phyloP scores from a whole-genome alignment of 2,329 filamentous ascomycete genomes.

The Metarhizium album region DNA sequence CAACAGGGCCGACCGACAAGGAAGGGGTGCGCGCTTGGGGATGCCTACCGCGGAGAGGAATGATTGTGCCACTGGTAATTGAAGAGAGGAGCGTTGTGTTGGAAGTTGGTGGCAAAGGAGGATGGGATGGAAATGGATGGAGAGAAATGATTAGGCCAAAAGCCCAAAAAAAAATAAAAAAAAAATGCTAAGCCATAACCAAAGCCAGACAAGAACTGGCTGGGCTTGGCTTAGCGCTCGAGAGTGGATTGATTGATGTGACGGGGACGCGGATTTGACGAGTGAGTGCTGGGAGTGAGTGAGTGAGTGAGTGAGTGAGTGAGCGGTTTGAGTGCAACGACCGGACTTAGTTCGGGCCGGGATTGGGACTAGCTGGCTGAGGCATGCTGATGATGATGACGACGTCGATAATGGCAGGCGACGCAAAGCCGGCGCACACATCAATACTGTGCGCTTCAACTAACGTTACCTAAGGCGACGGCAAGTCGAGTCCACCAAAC shows the following conservation, averaged over 20 bases:
- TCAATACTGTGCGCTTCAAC: too few relatives aligned
- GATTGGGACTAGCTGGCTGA: neutral
- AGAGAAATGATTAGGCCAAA: neutral
- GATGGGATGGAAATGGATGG: neutral
- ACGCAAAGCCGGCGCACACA: too few relatives aligned
- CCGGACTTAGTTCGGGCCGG: too few relatives aligned
- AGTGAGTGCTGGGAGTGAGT: neutral
- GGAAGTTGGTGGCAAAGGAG: conserved; percentile 2
- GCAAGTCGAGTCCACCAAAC: too few relatives aligned
- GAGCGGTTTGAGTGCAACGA: neutral
- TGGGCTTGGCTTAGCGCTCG: neutral
- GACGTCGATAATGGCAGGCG: too few relatives aligned
- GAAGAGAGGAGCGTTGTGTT: neutral
- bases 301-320: too few relatives aligned
- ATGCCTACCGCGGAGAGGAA: neutral
- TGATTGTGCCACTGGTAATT: neutral
- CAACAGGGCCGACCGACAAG: neutral
- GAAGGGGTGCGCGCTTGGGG: neutral
- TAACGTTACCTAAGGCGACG: too few relatives aligned
- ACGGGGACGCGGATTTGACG: neutral
- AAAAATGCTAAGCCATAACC: neutral
- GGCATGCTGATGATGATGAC: too few relatives aligned
- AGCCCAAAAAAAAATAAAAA: neutral
- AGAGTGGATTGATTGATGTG: neutral
- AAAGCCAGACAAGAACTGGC: neutral